A percentile compares a stretch with the other conserved stretches of the same genome.
phyloP scores from a whole-genome alignment of 768 basidiomycete genomes.

The Boletus bicolor region DNA sequence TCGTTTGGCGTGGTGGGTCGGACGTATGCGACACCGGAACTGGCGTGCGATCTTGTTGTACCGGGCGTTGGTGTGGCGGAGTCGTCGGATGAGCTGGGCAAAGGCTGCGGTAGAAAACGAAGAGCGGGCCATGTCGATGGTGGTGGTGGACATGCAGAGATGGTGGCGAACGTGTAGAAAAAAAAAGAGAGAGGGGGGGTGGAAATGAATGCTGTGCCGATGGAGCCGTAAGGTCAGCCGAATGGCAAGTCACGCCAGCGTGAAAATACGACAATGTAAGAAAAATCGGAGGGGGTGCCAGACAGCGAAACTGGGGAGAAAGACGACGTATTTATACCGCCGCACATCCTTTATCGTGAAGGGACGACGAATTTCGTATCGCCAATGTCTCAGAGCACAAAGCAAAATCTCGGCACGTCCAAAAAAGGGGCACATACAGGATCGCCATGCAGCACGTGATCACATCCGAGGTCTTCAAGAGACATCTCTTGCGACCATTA shows the following conservation, averaged over 20 bases:
- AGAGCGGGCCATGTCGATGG: constrained; percentile 20
- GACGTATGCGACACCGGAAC: constrained; percentile 35
- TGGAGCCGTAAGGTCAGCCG: neutral
- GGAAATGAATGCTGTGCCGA: constrained; percentile 10
- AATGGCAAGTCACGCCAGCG: constrained; percentile 12
- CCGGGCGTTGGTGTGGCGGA: constrained; percentile 44
- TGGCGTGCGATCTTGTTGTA: constrained; percentile 39
- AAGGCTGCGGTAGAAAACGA: constrained; percentile 29
- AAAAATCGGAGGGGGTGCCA: constrained; percentile 1
- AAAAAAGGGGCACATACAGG: constrained; percentile 1
- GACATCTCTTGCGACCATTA: too few species aligned
- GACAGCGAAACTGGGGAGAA: neutral
- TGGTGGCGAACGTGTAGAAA: neutral
- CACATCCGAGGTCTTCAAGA: neutral
- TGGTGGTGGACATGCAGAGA: constrained; percentile 9
- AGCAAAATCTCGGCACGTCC: constrained; percentile 1
- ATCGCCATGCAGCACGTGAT: constrained; percentile 13
- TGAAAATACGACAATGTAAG: constrained; percentile 4
- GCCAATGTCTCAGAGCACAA: constrained; percentile 17
- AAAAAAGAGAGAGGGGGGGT: neutral
- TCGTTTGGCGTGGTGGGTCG: constrained; percentile 45
- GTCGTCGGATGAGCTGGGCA: constrained; percentile 39
- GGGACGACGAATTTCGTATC: neutral
- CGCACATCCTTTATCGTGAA: neutral
- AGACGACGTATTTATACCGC: constrained; percentile 16